These are phyloP conservation scores for Acanthamoeba castellanii DNA, from an alignment of 208 protist species.

Conservation along the genomic window DNA sequence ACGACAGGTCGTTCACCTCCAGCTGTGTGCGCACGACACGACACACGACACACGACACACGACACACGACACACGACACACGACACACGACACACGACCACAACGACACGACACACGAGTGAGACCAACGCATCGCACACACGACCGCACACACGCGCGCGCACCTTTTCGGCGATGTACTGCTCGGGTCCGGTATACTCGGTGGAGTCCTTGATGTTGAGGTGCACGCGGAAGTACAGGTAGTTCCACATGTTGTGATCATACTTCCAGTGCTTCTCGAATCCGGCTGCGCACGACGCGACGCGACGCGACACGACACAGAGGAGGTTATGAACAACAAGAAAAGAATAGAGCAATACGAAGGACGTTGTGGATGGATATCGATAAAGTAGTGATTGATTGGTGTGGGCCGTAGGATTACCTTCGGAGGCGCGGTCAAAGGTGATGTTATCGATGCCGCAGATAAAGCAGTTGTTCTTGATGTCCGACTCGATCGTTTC, in stretches of 20 bases:
- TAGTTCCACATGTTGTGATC: conserved; percentile 98
- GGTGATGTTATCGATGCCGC: conserved; percentile 91
- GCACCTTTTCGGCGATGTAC: conserved; percentile 83
- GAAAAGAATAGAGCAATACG: too few relatives aligned
- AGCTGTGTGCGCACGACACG: not conserved
- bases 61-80: too few relatives aligned
- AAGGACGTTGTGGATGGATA: too few relatives aligned
- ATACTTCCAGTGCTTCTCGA: conserved; percentile 91
- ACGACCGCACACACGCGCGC: not conserved
- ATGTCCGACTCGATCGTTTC: conserved; percentile 86
- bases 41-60: too few relatives aligned
- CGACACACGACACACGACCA: too few relatives aligned
- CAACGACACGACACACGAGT: too few relatives aligned
- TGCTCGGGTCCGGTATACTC: conserved; percentile 90
- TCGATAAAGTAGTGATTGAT: not conserved
- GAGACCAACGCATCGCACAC: too few relatives aligned
- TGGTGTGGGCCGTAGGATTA: not conserved
- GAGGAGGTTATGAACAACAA: not conserved
- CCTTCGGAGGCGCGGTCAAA: conserved; percentile 89
- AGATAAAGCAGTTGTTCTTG: conserved; percentile 94
- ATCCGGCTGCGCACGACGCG: conserved; percentile 81
- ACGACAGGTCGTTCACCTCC: conserved; percentile 51
- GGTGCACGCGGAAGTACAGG: conserved; percentile 91
- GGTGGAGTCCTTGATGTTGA: conserved; percentile 82
- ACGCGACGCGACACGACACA: not conserved